These are phyloP conservation scores for Mycena albidolilacea DNA, from an alignment of 768 basidiomycete genomes.

Conservation along the genomic window DNA sequence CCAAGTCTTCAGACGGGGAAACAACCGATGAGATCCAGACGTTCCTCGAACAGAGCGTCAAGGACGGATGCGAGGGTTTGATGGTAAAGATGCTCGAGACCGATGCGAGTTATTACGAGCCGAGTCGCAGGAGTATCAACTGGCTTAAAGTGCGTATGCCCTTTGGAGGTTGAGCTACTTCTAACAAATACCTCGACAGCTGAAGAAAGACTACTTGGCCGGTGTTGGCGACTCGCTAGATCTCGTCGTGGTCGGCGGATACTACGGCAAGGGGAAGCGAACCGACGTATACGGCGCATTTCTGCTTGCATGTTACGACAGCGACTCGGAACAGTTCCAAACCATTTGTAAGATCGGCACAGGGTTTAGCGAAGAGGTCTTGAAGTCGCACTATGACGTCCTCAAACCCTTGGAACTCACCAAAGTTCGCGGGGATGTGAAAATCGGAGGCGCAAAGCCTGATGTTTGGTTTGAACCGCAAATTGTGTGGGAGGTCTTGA, in stretches of 20 bases:
- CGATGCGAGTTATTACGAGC: conserved; percentile 94
- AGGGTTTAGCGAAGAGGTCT: conserved; percentile 93
- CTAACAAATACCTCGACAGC: conserved; percentile 59
- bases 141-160: conserved; percentile 89
- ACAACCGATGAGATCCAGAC: conserved; percentile 94
- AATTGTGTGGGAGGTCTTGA: conserved; percentile 98
- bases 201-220: conserved; percentile 98
- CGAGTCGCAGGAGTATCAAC: conserved; percentile 94
- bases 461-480: conserved; percentile 99
- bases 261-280: conserved; percentile 98
- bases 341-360: conserved; percentile 99
- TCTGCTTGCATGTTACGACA: conserved; percentile 96
- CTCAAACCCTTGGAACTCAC: conserved; percentile 84
- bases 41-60: conserved; percentile 97
- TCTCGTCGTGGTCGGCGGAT: conserved; percentile 96
- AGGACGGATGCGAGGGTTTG: conserved; percentile 97
- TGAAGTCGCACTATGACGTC: conserved; percentile 85
- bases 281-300: conserved; percentile 98
- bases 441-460: conserved; percentile 93
- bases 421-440: conserved; percentile 86
- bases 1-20: conserved; percentile 90
- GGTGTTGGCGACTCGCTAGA: conserved; percentile 98
- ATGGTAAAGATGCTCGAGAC: conserved; percentile 99
- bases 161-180: background rate
- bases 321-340: conserved; percentile 94